A percentile compares a stretch with the other conserved stretches of the same genome.
phyloP scores from a whole-genome alignment of 1,284 basidiomycete genomes.

The Ustilago loliicola region DNA sequence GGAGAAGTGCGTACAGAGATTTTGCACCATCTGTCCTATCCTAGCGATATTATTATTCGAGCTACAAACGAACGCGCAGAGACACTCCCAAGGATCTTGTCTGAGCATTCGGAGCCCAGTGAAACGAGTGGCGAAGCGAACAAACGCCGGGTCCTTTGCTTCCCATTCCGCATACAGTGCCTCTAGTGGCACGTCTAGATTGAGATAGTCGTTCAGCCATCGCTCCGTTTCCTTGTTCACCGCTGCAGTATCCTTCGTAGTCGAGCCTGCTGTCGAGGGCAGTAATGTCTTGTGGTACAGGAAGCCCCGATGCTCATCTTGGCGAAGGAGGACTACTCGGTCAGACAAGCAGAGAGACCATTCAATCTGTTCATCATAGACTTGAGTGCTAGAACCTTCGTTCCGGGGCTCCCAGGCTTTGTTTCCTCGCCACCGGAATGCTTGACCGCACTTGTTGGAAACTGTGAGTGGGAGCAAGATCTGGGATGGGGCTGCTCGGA shows the following conservation, averaged over 20 bases:
- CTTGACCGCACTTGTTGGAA: conserved; percentile 68
- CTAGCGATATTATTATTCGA: conserved; percentile 89
- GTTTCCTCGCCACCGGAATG: conserved; percentile 65
- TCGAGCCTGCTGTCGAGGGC: conserved; percentile 13
- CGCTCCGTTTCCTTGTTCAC: conserved; percentile 73
- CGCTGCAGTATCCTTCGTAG: not conserved
- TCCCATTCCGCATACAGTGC: conserved; percentile 84
- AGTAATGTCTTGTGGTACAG: conserved; percentile 61
- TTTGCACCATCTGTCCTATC: conserved; percentile 70
- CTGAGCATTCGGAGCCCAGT: conserved; percentile 79
- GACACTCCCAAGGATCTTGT: conserved; percentile 88
- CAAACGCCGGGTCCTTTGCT: conserved; percentile 81
- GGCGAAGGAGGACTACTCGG: conserved; percentile 66
- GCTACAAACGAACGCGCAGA: conserved; percentile 86
- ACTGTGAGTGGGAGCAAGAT: conserved; percentile 64
- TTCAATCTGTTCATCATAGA: conserved; percentile 51
- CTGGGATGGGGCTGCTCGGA: conserved; percentile 48
- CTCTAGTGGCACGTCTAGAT: conserved; percentile 82
- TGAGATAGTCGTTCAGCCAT: conserved; percentile 91
- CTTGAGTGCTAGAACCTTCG: not conserved
- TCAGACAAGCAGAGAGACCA: conserved; percentile 68
- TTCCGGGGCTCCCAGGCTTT: conserved; percentile 48
- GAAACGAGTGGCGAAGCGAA: conserved; percentile 76
- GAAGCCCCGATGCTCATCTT: conserved; percentile 58
- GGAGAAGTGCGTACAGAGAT: conserved; percentile 74